Evolutionary conservation across 345 rosid species (phyloP).

Genomic region (Brassica cretica): DNA sequence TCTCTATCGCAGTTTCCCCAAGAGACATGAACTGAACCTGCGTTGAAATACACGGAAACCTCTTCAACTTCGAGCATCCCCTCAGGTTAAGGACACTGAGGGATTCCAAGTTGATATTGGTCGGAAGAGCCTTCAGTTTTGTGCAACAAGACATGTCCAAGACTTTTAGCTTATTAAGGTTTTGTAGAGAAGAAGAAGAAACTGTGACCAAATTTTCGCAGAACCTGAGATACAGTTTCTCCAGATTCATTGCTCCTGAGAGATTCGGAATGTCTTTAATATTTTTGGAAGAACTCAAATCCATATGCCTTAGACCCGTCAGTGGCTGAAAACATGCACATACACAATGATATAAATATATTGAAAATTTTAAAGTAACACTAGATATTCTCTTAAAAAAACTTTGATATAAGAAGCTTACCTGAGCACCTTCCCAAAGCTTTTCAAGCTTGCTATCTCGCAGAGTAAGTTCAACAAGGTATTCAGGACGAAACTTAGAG

Average conservation of each 20-base stretch:
- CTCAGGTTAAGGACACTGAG: not conserved
- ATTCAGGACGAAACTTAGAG: constrained; percentile 11
- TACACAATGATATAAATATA: not conserved
- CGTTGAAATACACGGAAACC: constrained; percentile 3
- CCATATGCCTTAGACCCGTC: not conserved
- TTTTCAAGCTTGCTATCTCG: constrained; percentile 20
- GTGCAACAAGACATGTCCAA: constrained; percentile 13
- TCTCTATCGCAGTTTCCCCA: constrained; percentile 8
- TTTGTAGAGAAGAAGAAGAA: not conserved
- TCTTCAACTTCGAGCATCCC: constrained; percentile 20
- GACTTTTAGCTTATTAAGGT: constrained; percentile 19
- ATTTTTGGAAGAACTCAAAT: not conserved
- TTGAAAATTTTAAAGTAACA: not conserved
- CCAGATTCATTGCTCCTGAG: constrained; percentile 20
- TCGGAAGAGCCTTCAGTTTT: constrained; percentile 8
- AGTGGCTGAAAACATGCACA: not conserved
- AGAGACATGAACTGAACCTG: constrained; percentile 9
- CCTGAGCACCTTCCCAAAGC: constrained; percentile 24
- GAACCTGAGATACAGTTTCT: constrained; percentile 13
- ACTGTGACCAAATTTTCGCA: constrained; percentile 15
- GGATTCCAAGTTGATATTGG: not conserved
- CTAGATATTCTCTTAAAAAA: not conserved
- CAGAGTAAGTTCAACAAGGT: constrained; percentile 24
- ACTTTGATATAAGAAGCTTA: constrained; percentile 4
- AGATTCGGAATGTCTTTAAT: constrained; percentile 17